phyloP scores from a whole-genome alignment of 306 rosid species.

The Trichosanthes cucumerina region DNA sequence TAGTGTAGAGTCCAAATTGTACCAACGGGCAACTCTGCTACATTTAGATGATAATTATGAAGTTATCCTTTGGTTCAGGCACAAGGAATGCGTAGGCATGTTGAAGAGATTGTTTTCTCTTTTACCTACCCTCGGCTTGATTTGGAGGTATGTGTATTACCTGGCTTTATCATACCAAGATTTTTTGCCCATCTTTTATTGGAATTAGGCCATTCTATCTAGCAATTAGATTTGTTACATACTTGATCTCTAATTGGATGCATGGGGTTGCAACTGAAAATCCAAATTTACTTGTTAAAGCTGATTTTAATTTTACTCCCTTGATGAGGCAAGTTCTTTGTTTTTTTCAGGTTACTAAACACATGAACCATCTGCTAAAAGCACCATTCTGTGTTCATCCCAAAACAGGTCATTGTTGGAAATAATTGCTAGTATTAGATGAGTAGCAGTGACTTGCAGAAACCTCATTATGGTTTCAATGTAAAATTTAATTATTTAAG shows the following conservation, averaged over 20 bases:
- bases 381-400: constrained; percentile 92
- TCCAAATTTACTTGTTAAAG: background rate
- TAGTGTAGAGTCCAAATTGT: background rate
- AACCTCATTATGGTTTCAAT: constrained; percentile 3
- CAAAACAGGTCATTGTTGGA: constrained; percentile 48
- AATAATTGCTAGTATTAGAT: background rate
- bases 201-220: background rate
- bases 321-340: constrained; percentile 7
- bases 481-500: background rate
- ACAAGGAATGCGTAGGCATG: constrained; percentile 54
- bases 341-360: constrained; percentile 61
- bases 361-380: constrained; percentile 84
- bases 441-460: background rate
- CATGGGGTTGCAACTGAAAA: background rate
- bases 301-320: background rate
- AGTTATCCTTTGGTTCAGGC: constrained; percentile 20
- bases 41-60: background rate
- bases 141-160: constrained; percentile 54
- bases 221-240: background rate
- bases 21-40: background rate
- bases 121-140: constrained; percentile 87
- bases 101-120: constrained; percentile 83
- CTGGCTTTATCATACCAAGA: background rate
- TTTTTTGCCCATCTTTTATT: constrained; percentile 9
- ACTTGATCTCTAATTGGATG: background rate